Percentiles rank a stretch among this genome's conserved stretches.
Conservation (phyloP, 2,329 filamentous ascomycete species). For the Coniochaeta pulveracea region DNA sequence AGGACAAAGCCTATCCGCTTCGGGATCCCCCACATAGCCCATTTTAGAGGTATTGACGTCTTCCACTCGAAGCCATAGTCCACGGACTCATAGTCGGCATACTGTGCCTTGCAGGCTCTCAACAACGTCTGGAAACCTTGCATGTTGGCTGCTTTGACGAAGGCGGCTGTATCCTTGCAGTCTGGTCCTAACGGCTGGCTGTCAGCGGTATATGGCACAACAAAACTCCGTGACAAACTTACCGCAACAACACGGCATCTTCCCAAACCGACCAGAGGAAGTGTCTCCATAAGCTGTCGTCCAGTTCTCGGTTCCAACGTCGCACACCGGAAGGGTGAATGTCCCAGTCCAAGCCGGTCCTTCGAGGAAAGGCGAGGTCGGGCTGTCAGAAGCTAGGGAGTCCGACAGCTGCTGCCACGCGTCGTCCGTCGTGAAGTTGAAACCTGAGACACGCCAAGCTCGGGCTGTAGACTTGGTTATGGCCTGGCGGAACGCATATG, state of each 20-base stretch:
- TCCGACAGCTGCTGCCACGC: neutral
- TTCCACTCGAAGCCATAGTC: conserved; percentile 1
- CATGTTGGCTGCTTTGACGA: conserved; percentile 1
- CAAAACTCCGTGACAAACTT: too few species aligned
- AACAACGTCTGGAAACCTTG: conserved; percentile 1
- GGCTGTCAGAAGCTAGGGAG: neutral
- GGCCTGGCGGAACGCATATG: neutral
- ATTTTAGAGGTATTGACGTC: neutral
- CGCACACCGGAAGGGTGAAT: conserved; percentile 3
- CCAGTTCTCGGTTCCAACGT: conserved; percentile 1
- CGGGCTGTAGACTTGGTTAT: conserved; percentile 1
- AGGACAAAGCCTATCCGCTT: conserved; percentile 1
- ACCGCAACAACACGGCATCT: conserved; percentile 2
- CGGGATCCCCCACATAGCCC: conserved; percentile 2
- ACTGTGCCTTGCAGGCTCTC: conserved; percentile 1
- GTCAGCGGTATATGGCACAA: too few species aligned
- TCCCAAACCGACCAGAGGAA: neutral
- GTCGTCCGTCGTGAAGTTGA: conserved; percentile 2
- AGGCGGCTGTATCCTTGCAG: conserved; percentile 1
- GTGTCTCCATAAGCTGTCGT: conserved; percentile 3
- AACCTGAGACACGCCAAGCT: neutral
- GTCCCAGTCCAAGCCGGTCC: conserved; percentile 1
- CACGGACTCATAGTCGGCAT: neutral
- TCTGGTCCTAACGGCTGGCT: too few species aligned
- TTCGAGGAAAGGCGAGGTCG: neutral